Conservation (phyloP, 2,329 filamentous ascomycete genomes). For the Alternaria rosae region DNA sequence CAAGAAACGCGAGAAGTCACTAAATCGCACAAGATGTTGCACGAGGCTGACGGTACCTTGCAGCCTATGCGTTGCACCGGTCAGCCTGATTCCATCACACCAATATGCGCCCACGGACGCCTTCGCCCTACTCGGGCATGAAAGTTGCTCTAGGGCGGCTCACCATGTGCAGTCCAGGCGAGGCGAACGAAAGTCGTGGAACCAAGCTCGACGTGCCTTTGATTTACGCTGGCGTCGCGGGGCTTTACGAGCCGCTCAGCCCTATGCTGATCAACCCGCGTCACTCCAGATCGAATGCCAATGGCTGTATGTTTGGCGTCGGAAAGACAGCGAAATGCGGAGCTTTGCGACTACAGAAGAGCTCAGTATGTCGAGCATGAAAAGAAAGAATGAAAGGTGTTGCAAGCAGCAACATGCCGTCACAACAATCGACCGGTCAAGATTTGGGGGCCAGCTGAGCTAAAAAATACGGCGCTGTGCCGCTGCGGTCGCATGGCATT, state of each 20-base stretch:
- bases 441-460: constrained; percentile 15
- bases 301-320: neutral
- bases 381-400: neutral
- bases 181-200: constrained; percentile 8
- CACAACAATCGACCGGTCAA: neutral
- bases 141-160: neutral
- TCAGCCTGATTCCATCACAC: constrained; percentile 27
- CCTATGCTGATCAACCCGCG: neutral
- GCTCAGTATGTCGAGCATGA: neutral
- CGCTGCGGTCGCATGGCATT: constrained; percentile 13
- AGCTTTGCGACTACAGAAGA: too few species aligned
- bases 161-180: neutral
- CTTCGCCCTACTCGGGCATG: neutral
- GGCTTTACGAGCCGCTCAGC: constrained; percentile 7
- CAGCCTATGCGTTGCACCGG: constrained; percentile 18
- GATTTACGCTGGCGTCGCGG: neutral
- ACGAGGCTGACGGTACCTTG: constrained; percentile 24
- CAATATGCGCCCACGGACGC: constrained; percentile 11
- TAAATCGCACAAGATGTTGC: constrained; percentile 1
- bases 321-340: neutral
- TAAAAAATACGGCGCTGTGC: constrained; percentile 27
- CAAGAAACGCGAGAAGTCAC: neutral
- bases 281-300: constrained; percentile 4
- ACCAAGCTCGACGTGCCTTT: constrained; percentile 7
- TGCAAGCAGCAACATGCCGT: neutral